Percentiles rank a stretch among this genome's conserved stretches.
These are phyloP conservation scores for Pichia exigua DNA, from an alignment of 805 yeast species.

Conservation along the genomic window DNA sequence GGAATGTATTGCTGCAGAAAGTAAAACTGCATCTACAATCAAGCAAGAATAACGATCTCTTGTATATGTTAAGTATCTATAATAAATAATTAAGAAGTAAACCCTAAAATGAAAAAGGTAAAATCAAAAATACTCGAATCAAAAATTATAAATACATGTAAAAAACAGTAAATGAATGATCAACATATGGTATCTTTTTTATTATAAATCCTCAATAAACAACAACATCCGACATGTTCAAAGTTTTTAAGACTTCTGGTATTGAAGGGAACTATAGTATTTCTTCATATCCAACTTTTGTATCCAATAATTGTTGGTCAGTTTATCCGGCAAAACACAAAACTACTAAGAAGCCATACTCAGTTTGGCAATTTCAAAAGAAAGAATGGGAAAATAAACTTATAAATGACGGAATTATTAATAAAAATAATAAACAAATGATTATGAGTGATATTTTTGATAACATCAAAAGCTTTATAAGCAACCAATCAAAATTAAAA, in stretches of 20 bases:
- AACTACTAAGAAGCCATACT: conserved; percentile 51
- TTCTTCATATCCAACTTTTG: conserved; percentile 62
- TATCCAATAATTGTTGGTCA: conserved; percentile 69
- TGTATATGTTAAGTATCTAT: neutral
- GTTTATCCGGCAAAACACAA: conserved; percentile 78
- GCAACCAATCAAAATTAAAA: conserved; percentile 67
- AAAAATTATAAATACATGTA: neutral
- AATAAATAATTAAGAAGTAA: neutral
- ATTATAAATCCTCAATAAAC: neutral
- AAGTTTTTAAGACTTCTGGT: conserved; percentile 47
- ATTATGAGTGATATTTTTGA: conserved; percentile 57
- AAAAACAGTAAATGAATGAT: neutral
- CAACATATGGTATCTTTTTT: neutral
- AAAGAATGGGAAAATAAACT: conserved; percentile 57
- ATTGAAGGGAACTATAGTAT: conserved; percentile 61
- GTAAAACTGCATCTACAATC: neutral
- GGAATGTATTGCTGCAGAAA: conserved; percentile 50
- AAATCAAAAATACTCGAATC: neutral
- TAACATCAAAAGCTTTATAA: conserved; percentile 57
- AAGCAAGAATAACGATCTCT: neutral
- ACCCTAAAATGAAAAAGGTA: neutral
- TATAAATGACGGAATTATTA: conserved; percentile 40
- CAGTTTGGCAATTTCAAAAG: conserved; percentile 85
- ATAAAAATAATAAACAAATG: conserved; percentile 40
- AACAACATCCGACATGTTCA: conserved; percentile 34